A percentile compares a stretch with the other conserved stretches of the same genome.
phyloP scores from a whole-genome alignment of 2,329 filamentous ascomycete genomes.

The Tetracladium maxilliforme region DNA sequence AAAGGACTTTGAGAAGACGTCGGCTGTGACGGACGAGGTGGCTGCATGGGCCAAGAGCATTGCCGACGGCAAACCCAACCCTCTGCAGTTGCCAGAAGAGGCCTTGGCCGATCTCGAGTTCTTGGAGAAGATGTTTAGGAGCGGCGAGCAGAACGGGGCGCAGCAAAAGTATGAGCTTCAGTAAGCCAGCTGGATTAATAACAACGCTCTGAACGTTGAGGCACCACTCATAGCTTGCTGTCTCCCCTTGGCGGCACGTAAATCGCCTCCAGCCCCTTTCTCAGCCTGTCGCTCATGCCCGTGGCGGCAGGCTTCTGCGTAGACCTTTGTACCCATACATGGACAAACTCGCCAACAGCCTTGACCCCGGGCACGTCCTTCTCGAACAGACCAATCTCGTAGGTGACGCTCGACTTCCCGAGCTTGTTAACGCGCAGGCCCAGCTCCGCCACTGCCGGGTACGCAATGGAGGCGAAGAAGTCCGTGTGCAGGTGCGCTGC shows the following conservation, averaged over 20 bases:
- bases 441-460: slow-evolving; percentile 70
- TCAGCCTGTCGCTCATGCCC: slow-evolving; percentile 48
- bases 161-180: too few relatives aligned
- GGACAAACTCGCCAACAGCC: slow-evolving; percentile 74
- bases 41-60: slow-evolving; percentile 43
- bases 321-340: slow-evolving; percentile 73
- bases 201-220: too few relatives aligned
- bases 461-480: slow-evolving; percentile 70
- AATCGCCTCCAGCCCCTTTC: slow-evolving; percentile 33
- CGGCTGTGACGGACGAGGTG: slow-evolving; percentile 43
- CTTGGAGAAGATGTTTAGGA: slow-evolving; percentile 33
- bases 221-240: too few relatives aligned
- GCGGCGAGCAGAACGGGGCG: too few relatives aligned
- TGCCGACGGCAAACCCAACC: slow-evolving; percentile 23
- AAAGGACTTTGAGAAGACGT: slow-evolving; percentile 31
- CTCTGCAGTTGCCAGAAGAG: slow-evolving; percentile 38
- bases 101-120: slow-evolving; percentile 47
- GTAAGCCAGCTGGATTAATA: too few relatives aligned
- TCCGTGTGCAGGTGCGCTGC: slow-evolving; percentile 78
- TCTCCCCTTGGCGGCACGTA: slow-evolving; percentile 1
- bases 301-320: slow-evolving; percentile 50
- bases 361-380: slow-evolving; percentile 58
- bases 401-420: slow-evolving; percentile 75
- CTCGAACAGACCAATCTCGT: slow-evolving; percentile 80
- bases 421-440: slow-evolving; percentile 72